These are phyloP conservation scores for Haberlea rhodopensis DNA, from an alignment of 257 asterid species.

Conservation along the genomic window DNA sequence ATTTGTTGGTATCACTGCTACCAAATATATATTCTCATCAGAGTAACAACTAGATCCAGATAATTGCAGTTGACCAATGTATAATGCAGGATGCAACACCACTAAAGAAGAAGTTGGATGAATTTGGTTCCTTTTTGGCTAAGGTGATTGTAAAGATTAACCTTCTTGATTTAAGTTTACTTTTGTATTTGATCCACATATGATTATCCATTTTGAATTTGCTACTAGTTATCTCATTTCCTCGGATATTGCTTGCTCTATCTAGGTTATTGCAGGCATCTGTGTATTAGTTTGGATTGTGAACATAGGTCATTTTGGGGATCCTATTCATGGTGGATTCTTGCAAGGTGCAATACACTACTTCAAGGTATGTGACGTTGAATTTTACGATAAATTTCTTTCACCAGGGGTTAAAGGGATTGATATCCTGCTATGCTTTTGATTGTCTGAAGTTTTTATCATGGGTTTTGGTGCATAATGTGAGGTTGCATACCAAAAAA, in stretches of 20 bases:
- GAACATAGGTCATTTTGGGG: constrained; percentile 95
- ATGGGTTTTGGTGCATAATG: not conserved
- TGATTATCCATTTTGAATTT: constrained; percentile 21
- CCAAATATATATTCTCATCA: constrained; percentile 13
- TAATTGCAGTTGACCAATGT: constrained; percentile 28
- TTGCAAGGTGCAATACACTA: constrained; percentile 93
- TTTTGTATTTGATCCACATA: constrained; percentile 18
- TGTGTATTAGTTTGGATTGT: constrained; percentile 96
- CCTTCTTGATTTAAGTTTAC: constrained; percentile 15
- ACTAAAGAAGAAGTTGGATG: constrained; percentile 94
- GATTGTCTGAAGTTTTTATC: constrained; percentile 19
- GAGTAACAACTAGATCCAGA: constrained; percentile 21
- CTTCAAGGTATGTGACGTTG: constrained; percentile 69
- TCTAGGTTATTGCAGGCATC: constrained; percentile 96
- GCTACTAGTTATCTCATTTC: constrained; percentile 20
- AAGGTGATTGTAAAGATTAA: constrained; percentile 52
- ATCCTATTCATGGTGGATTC: constrained; percentile 98
- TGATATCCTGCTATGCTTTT: constrained; percentile 4
- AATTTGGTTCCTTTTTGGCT: constrained; percentile 91
- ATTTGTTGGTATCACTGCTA: constrained; percentile 24
- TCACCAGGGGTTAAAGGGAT: not conserved
- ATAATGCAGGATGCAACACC: constrained; percentile 89
- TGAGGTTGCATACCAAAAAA: constrained; percentile 18
- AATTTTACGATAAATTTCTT: constrained; percentile 2
- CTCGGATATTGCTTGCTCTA: constrained; percentile 37